These are phyloP conservation scores for Tuber borchii DNA, from an alignment of 495 filamentous ascomycete genomes.

Conservation along the genomic window DNA sequence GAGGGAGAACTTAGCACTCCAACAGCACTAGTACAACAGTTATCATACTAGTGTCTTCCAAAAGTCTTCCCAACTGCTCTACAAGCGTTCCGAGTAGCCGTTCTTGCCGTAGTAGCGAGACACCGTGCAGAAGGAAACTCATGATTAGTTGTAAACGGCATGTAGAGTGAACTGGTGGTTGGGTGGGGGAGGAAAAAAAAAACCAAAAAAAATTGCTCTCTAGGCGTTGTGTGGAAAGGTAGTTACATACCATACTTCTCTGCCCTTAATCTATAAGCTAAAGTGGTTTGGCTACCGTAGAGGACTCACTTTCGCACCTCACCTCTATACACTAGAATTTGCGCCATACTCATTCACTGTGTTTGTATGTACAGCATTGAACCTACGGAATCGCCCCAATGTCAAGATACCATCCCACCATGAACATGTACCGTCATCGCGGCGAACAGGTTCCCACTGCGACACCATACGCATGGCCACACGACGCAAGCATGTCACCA, in stretches of 20 bases:
- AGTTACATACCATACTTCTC: not conserved
- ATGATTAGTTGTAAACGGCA: not conserved
- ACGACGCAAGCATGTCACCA: conserved; percentile 53
- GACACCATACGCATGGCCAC: conserved; percentile 58
- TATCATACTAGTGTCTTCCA: not conserved
- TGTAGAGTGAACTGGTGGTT: not conserved
- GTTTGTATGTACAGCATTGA: not conserved
- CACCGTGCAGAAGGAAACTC: not conserved
- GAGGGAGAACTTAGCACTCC: not conserved
- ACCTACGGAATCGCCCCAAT: not conserved
- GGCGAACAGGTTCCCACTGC: conserved; percentile 32
- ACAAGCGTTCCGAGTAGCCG: not conserved
- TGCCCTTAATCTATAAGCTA: not conserved
- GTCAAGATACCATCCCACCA: not conserved
- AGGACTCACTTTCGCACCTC: not conserved
- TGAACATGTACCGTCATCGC: not conserved
- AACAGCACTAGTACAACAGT: not conserved
- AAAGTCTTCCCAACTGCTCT: not conserved
- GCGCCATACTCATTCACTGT: not conserved
- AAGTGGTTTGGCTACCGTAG: not conserved
- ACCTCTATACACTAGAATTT: not conserved
- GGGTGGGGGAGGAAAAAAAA: not conserved
- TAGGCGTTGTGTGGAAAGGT: not conserved
- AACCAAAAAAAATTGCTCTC: not conserved
- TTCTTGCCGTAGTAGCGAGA: not conserved